Conservation (phyloP, 176 grass and related monocot species). For the Oryza glumipatula region DNA sequence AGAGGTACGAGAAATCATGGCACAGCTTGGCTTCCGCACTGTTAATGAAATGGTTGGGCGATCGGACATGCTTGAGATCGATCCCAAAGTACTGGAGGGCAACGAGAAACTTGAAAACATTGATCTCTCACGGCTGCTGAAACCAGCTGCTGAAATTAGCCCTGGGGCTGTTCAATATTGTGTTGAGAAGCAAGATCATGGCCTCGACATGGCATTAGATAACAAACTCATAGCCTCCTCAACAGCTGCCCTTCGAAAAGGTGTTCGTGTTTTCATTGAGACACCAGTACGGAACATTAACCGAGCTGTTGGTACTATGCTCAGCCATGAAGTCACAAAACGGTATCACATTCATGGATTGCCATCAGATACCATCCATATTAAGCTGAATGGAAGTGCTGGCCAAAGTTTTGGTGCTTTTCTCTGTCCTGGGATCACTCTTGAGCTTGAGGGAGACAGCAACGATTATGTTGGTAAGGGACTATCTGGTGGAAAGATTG, state of each 20-base stretch:
- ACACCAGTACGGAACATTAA: constrained; percentile 48
- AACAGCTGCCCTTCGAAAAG: constrained; percentile 52
- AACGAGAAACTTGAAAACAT: constrained; percentile 61
- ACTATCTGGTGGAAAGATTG: constrained; percentile 64
- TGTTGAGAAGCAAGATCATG: constrained; percentile 70
- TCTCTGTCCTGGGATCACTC: constrained; percentile 60
- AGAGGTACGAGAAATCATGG: constrained; percentile 68
- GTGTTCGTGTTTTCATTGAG: constrained; percentile 49
- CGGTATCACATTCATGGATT: constrained; percentile 50
- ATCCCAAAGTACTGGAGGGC: constrained; percentile 42
- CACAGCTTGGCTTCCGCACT: constrained; percentile 57
- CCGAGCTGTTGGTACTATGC: constrained; percentile 72
- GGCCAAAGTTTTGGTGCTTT: constrained; percentile 73
- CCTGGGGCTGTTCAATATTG: constrained; percentile 55
- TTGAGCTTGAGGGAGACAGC: constrained; percentile 70
- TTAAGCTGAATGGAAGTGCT: constrained; percentile 65
- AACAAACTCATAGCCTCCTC: constrained; percentile 55
- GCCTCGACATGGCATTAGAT: constrained; percentile 65
- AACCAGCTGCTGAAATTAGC: constrained; percentile 55
- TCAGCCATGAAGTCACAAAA: constrained; percentile 71
- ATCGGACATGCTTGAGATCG: constrained; percentile 67
- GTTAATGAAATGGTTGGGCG: constrained; percentile 70
- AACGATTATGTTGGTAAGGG: constrained; percentile 83
- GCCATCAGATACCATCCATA: constrained; percentile 54
- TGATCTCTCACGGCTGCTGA: constrained; percentile 61